Evolutionary conservation across 2,329 filamentous ascomycete species (phyloP).

Genomic region (Phialemoniopsis sp.): DNA sequence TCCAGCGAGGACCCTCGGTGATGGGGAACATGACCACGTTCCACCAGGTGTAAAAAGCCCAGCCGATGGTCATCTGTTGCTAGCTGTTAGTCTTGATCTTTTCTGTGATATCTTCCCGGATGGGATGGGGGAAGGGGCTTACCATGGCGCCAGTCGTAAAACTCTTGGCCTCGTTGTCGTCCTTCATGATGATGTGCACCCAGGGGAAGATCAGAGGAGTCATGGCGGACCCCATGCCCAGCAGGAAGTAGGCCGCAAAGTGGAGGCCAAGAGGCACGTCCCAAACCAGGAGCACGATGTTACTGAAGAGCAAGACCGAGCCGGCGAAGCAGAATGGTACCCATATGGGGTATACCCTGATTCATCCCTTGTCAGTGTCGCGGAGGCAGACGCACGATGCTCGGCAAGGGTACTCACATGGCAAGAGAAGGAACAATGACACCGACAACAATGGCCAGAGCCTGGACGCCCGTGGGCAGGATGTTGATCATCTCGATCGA

Average conservation of each 20-base stretch:
- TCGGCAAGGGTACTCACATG: slow-evolving; percentile 10
- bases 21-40: slow-evolving; percentile 16
- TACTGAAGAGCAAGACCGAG: slow-evolving; percentile 13
- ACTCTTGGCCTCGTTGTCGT: slow-evolving; percentile 11
- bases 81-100: no score
- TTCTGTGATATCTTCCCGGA: not conserved
- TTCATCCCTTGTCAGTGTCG: not conserved
- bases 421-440: slow-evolving; percentile 17
- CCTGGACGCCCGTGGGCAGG: slow-evolving; percentile 18
- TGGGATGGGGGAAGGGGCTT: not conserved
- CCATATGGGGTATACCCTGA: slow-evolving; percentile 21
- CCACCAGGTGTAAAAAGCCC: slow-evolving; percentile 16
- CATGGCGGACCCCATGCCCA: slow-evolving; percentile 14
- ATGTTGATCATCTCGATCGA: slow-evolving; percentile 19
- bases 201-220: slow-evolving; percentile 17
- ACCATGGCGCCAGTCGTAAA: slow-evolving; percentile 20
- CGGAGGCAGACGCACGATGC: not conserved
- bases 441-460: slow-evolving; percentile 18
- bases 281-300: slow-evolving; percentile 15
- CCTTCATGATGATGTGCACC: slow-evolving; percentile 16
- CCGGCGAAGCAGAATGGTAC: slow-evolving; percentile 17
- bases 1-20: slow-evolving; percentile 13
- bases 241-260: slow-evolving; percentile 11
- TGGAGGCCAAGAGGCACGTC: slow-evolving; percentile 14
- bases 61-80: slow-evolving; percentile 23